phyloP scores from a whole-genome alignment of 75 land plant genomes.

The Azolla pinnata region DNA sequence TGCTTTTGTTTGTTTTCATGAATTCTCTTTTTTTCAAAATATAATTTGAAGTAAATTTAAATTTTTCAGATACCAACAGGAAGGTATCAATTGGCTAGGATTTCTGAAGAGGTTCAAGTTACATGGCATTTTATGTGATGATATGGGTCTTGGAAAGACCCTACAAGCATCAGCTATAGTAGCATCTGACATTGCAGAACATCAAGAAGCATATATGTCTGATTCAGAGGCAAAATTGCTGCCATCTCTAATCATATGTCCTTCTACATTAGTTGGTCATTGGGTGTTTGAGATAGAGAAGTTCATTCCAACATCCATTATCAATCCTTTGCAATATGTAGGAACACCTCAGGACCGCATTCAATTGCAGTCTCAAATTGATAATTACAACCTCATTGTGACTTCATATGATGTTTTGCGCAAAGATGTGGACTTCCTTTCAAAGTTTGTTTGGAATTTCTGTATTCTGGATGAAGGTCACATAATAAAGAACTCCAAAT shows the following conservation, averaged over 20 bases:
- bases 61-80: slow-evolving; percentile 86
- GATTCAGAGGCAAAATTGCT: slow-evolving; percentile 17
- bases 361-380: slow-evolving; percentile 38
- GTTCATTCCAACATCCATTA: slow-evolving; percentile 55
- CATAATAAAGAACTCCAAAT: slow-evolving; percentile 80
- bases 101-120: slow-evolving; percentile 90
- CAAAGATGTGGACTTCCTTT: slow-evolving; percentile 78
- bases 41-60: background rate
- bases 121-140: slow-evolving; percentile 98
- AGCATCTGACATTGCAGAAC: slow-evolving; percentile 82
- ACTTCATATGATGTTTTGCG: slow-evolving; percentile 93
- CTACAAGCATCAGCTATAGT: slow-evolving; percentile 94
- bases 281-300: slow-evolving; percentile 99
- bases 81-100: slow-evolving; percentile 96
- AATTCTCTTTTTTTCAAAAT: background rate
- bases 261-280: slow-evolving; percentile 94
- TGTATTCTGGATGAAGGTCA: slow-evolving; percentile 98
- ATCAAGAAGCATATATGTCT: slow-evolving; percentile 14
- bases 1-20: background rate
- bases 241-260: slow-evolving; percentile 82
- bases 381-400: slow-evolving; percentile 63
- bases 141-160: slow-evolving; percentile 99
- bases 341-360: slow-evolving; percentile 78
- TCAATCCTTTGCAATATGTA: slow-evolving; percentile 73
- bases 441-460: slow-evolving; percentile 66